Base-by-base conservation (phyloP, 768 basidiomycete genomes). In the Lyophyllum decastes region DNA sequence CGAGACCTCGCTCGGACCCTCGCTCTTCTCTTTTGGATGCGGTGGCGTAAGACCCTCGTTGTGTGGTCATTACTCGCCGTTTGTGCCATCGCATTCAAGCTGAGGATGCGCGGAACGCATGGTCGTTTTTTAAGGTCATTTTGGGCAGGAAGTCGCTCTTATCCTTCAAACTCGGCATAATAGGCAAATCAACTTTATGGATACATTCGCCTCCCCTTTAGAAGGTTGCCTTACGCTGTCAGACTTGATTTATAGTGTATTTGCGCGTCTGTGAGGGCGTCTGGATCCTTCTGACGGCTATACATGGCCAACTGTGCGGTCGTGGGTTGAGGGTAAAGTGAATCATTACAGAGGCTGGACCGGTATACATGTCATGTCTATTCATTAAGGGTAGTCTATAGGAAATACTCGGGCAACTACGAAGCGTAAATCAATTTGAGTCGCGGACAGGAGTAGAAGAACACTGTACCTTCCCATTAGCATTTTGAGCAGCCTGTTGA, bases 391-490 rank as follows among this genome's bases (percentile, higher is more conserved):
- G 51, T 57, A 54, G 48, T 63, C 69, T 73, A 84, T 55, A 84
- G 78, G 75, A 93, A 93, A 73, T 93, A 93, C 69, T 93, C 91
- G 12, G 91, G 91, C 47, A 90, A 77, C 90, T 92, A 62, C 48
- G 24, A 22, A 51, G 25, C 17, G 49, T 46, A 17, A 6, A 57
- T 35, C 45, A 19, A 55, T 54, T 61, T 52, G n/a, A 55, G 49
- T 50, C 48, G 61, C 12, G 17, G 52, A 52, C 58, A 57, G 61
- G 47, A 60, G 56, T 26, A 41, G 26, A 45, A 54, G 57, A 57
- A 19, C 43, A 45, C 19, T 73, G 53, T 62, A 90, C 92, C 83
- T 90, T 92, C 25, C 85, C 88, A 53, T 81, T 80, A 46, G 81
- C 84, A 68, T 78, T 90, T 69, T 90, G 89, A 7, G 82, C 80